These are phyloP conservation scores for Ochetophila trinervis DNA, from an alignment of 306 rosid species.

Conservation along the genomic window DNA sequence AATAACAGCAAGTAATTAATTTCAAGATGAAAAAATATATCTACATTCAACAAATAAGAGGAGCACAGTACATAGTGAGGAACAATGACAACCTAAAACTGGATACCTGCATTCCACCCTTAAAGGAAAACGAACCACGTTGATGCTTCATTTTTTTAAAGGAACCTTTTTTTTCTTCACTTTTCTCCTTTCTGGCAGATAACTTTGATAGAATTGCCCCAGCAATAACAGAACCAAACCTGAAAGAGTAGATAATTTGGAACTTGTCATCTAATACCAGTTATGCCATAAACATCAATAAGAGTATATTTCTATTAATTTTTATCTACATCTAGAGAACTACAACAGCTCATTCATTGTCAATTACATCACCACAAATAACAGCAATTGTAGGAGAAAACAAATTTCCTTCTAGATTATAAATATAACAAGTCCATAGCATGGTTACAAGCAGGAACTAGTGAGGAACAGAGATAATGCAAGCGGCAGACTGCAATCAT, in stretches of 20 bases:
- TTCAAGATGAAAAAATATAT: slow-evolving; percentile 6
- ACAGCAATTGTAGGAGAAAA: neutral
- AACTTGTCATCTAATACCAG: neutral
- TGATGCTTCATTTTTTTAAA: slow-evolving; percentile 42
- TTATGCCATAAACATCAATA: slow-evolving; percentile 2
- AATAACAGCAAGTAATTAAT: slow-evolving; percentile 1
- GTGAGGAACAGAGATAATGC: neutral
- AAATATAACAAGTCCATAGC: neutral
- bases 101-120: slow-evolving; percentile 91
- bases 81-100: slow-evolving; percentile 12
- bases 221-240: slow-evolving; percentile 83
- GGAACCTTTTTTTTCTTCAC: slow-evolving; percentile 37
- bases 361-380: neutral
- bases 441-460: neutral
- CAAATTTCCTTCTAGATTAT: neutral
- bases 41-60: neutral
- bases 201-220: slow-evolving; percentile 69
- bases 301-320: no score
- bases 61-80: slow-evolving; percentile 16
- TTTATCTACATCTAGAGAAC: neutral
- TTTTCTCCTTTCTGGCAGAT: slow-evolving; percentile 49
- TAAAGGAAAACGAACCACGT: slow-evolving; percentile 88
- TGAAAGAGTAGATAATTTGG: slow-evolving; percentile 32
- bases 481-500: neutral
- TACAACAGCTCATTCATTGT: neutral